Evolutionary conservation across 305 asterid genomes (phyloP).

Genomic region (Andrographis paniculata): DNA sequence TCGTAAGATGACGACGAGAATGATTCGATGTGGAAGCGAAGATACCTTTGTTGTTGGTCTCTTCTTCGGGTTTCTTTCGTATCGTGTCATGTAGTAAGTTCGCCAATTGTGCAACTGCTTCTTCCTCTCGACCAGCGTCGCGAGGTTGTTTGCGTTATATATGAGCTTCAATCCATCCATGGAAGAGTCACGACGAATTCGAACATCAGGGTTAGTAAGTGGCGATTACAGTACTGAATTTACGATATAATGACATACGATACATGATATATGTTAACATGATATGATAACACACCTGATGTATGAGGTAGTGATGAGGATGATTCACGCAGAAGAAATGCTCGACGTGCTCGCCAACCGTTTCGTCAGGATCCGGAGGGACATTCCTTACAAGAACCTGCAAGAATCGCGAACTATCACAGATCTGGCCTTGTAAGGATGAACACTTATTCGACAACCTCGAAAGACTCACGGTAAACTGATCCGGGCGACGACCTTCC

Average conservation of each 20-base stretch:
- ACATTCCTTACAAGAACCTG: constrained; percentile 96
- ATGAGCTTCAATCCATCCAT: constrained; percentile 49
- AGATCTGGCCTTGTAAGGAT: no score
- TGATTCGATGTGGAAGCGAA: not conserved
- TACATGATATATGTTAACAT: no score
- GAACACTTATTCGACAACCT: no score
- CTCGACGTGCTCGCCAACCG: constrained; percentile 85
- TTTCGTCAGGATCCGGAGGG: constrained; percentile 89
- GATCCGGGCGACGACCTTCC: constrained; percentile 5
- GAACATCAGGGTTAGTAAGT: no score
- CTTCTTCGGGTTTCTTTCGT: constrained; percentile 58
- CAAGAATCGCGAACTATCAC: no score
- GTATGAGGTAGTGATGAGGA: constrained; percentile 68
- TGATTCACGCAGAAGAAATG: constrained; percentile 94
- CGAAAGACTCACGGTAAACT: constrained; percentile 4
- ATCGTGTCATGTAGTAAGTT: constrained; percentile 72
- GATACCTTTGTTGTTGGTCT: constrained; percentile 76
- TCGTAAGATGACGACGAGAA: constrained; percentile 2
- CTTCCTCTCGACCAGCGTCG: constrained; percentile 65
- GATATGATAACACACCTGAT: constrained; percentile 49
- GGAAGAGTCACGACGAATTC: not conserved
- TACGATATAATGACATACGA: no score
- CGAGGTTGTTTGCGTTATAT: constrained; percentile 69
- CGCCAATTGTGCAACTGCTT: constrained; percentile 67
- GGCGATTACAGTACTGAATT: no score